Evolutionary conservation across 2,329 filamentous ascomycete species (phyloP), one percentile per base, ranked within the genome.

Genomic region (Fusarium chuoi): DNA sequence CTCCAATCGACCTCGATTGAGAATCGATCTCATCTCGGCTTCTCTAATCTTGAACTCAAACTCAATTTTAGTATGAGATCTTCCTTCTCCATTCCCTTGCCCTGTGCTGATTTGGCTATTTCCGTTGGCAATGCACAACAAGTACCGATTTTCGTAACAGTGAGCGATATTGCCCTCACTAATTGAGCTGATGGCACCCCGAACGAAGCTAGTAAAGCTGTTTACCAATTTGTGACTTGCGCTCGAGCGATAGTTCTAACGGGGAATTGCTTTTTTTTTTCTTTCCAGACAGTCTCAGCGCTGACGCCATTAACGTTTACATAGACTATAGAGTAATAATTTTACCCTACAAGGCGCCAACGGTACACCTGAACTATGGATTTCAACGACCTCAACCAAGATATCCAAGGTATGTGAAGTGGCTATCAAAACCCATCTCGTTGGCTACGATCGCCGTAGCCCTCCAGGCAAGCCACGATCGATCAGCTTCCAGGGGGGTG

Each of bases 231-330:
- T 12, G n/a, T 36, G 28, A 39, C 17, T 22, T 65, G 54, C 44
- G 30, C n/a, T 46, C 41, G 20, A 46, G 35, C 22, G n/a, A 67
- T 49, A 65, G 42, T 52, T 61, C 36, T n/a, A 56, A 24, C n/a
- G n/a, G 35, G 28, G 33, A 42, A 39, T 75, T 76, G 58, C 75
- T 76, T 77, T 75, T 76, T n/a, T n/a, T n/a, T n/a, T n/a, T n/a
- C n/a, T n/a, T n/a, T n/a, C n/a, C 45, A 60, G 60, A 68, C 33
- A 36, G 42, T 48, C 63, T 62, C 67, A 30, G 44, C 39, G 51
- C 60, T 77, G 66, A 76, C 73, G 65, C 68, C 68, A 77, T 75
- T 36, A 36, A 28, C 54, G 64, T 42, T 69, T 46, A n/a, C 46
- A 55, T 30, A 26, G 33, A 52, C 15, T 24, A 11, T 9, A 26